Conservation (phyloP, 2,329 filamentous ascomycete genomes). For the Saccharata proteae region DNA sequence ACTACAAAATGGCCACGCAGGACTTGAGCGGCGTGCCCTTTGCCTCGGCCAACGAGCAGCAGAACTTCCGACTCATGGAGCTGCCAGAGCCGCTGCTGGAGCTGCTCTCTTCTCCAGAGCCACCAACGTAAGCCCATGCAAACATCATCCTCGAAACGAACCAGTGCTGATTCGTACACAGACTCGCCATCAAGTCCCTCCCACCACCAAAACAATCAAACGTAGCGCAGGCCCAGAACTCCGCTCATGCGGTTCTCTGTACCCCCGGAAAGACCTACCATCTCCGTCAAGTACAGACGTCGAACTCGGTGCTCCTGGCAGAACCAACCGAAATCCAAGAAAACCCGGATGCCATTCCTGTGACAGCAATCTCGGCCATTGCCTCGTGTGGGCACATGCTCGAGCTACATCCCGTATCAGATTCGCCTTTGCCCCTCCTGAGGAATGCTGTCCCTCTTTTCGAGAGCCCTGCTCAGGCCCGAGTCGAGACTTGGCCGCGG, state of each 20-base stretch:
- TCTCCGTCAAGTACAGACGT: constrained; percentile 53
- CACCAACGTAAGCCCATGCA: constrained; percentile 24
- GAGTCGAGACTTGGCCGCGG: constrained; percentile 1
- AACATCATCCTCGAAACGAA: neutral
- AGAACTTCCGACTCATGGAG: constrained; percentile 48
- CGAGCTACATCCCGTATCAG: constrained; percentile 26
- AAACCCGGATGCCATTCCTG: constrained; percentile 16
- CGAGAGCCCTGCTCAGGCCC: constrained; percentile 12
- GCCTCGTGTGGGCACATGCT: constrained; percentile 33
- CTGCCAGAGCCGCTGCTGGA: constrained; percentile 45
- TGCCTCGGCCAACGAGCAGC: constrained; percentile 32
- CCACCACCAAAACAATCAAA: constrained; percentile 12
- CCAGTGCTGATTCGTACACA: constrained; percentile 13
- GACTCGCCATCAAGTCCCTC: constrained; percentile 25
- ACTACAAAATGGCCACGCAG: constrained; percentile 34
- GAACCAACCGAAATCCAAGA: constrained; percentile 28
- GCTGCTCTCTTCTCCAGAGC: constrained; percentile 37
- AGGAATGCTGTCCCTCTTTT: constrained; percentile 28
- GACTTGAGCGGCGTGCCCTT: constrained; percentile 29
- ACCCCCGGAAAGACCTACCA: constrained; percentile 45
- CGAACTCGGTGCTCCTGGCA: constrained; percentile 49
- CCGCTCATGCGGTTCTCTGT: constrained; percentile 43
- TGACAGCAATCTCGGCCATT: constrained; percentile 27
- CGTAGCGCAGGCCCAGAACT: constrained; percentile 9
- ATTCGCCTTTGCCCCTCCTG: constrained; percentile 24